phyloP scores from a whole-genome alignment of 2,329 filamentous ascomycete species.

The Grosmannia clavigera region DNA sequence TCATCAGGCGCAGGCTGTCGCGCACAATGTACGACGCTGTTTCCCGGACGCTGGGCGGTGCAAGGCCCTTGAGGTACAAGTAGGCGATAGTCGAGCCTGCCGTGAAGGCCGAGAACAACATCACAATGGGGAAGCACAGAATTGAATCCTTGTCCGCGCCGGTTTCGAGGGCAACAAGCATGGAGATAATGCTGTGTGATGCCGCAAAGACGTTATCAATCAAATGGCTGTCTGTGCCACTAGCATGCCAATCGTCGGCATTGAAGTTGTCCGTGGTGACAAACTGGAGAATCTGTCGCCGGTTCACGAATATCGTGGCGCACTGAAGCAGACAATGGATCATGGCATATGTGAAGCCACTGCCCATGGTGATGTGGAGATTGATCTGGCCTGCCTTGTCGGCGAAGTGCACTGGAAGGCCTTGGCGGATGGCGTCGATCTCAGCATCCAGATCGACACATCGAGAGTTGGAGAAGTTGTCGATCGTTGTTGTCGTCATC shows the following conservation, averaged over 20 bases:
- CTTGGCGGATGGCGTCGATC: constrained; percentile 41
- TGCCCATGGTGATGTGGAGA: constrained; percentile 52
- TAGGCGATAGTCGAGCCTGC: constrained; percentile 49
- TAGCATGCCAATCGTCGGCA: constrained; percentile 37
- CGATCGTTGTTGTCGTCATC: constrained; percentile 40
- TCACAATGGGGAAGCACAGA: constrained; percentile 51
- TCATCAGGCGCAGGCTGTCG: constrained; percentile 46
- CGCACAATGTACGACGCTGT: constrained; percentile 44
- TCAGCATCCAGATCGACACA: constrained; percentile 38
- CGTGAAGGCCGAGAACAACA: constrained; percentile 51
- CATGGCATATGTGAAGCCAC: constrained; percentile 50
- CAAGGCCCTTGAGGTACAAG: constrained; percentile 48
- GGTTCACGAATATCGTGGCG: constrained; percentile 48
- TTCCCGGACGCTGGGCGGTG: constrained; percentile 42
- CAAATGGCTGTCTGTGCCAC: constrained; percentile 33
- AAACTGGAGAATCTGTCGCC: constrained; percentile 44
- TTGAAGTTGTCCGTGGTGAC: constrained; percentile 40
- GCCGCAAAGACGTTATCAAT: constrained; percentile 46
- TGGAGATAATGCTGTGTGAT: constrained; percentile 44
- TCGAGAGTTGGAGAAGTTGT: constrained; percentile 40
- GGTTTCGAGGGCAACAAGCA: constrained; percentile 41
- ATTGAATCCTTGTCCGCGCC: constrained; percentile 44
- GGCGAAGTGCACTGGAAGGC: constrained; percentile 45
- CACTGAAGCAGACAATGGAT: constrained; percentile 49
- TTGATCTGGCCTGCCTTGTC: constrained; percentile 50